Evolutionary conservation across 2,329 filamentous ascomycete species (phyloP), one percentile per base, ranked within the genome.

Genomic region (Trichophyton verrucosum): DNA sequence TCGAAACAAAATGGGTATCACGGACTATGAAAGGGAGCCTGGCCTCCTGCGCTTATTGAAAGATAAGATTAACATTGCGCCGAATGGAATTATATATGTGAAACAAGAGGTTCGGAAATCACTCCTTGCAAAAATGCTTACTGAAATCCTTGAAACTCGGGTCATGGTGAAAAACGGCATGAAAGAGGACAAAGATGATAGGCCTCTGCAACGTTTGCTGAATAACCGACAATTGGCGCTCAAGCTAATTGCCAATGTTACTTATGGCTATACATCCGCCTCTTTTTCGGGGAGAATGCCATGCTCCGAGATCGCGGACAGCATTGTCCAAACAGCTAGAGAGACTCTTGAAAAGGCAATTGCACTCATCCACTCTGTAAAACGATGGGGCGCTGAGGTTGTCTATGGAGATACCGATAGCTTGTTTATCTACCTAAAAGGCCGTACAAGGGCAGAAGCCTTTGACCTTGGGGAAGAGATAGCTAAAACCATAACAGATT

Each of bases 401-500:
- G 92, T 99, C 0, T 99, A 99, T 68, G 95, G 94, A 60, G 94
- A 99, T 72, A 99, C 95, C 0, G 94, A 99, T 77, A 96, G 90
- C 69, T 75, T 99, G 7, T 99, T 99, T 69, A 82, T 99, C 56
- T 84, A 94, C 66, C 81, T 99, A 40, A 91, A 90, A 67, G 94
- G 92, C 3, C 85, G 90, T 57, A 95, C 89, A 0, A 86, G 85
- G 60, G 88, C 90, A 20, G 84, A 97, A 71, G 95, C 95, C 0
- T 99, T 99, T 72, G 82, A 86, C 60, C 91, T 99, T 59, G 95
- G 94, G 33, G 85, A 91, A 66, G 92, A 97, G 70, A 99, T 99
- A 63, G 87, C 91, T 38, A 83, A 88, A 68, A 86, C 86, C 13
- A 84, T 99, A 61, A 97, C 94, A 0, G 82, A 89, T 60, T 87